Conservation (phyloP, 495 filamentous ascomycete species). For the Neurospora sp. region DNA sequence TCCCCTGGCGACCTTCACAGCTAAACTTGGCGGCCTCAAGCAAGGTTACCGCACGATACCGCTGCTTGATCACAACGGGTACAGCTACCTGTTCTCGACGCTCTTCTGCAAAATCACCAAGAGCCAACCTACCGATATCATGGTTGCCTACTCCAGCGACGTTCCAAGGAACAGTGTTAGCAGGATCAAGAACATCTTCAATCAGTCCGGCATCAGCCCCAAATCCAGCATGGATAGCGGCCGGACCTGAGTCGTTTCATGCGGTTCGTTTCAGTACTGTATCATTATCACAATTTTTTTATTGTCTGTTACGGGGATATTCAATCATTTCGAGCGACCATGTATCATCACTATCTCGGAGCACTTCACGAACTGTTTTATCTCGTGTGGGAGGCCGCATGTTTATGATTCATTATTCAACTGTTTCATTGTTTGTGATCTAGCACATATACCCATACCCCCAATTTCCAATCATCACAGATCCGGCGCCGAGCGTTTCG, state of each 20-base stretch:
- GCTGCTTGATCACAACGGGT: conserved; percentile 79
- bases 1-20: conserved; percentile 80
- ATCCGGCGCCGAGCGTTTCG: not conserved
- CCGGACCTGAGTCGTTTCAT: conserved; percentile 6
- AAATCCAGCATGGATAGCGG: conserved; percentile 36
- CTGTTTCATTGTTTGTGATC: not conserved
- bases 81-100: conserved; percentile 89
- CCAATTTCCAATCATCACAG: not conserved
- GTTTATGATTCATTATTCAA: not conserved
- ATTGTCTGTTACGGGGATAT: conserved; percentile 3
- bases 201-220: conserved; percentile 29
- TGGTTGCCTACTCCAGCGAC: conserved; percentile 34
- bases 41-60: conserved; percentile 95
- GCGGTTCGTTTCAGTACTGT: conserved; percentile 4
- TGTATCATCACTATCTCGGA: not conserved
- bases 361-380: not conserved
- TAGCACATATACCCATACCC: not conserved
- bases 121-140: conserved; percentile 41
- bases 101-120: conserved; percentile 80
- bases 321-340: not conserved
- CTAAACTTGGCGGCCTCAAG: conserved; percentile 79
- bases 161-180: conserved; percentile 25
- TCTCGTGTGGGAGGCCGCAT: not conserved
- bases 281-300: conserved; percentile 4
- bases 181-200: conserved; percentile 42